Evolutionary conservation across 78 protist species (phyloP).

Genomic region (Mantamonas sphyraenae): DNA sequence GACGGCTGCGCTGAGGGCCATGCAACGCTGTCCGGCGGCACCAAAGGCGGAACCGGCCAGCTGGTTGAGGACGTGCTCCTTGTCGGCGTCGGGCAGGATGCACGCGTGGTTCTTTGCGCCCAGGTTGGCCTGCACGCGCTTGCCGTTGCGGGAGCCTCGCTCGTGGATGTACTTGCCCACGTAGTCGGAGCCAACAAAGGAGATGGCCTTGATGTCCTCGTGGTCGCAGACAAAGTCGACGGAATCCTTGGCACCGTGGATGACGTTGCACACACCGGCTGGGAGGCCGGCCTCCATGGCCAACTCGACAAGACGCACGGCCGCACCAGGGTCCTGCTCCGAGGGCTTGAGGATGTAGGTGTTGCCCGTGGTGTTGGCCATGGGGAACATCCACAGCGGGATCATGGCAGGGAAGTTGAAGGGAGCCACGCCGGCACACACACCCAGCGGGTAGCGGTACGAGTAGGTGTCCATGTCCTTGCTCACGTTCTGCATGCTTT

Average conservation of each 20-base stretch:
- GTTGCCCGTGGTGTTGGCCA: slow-evolving; percentile 90
- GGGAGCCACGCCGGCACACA: slow-evolving; percentile 90
- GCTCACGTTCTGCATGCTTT: slow-evolving; percentile 75
- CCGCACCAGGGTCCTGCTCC: slow-evolving; percentile 82
- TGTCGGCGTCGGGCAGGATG: slow-evolving; percentile 86
- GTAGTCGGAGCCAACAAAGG: slow-evolving; percentile 88
- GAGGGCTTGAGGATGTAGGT: slow-evolving; percentile 90
- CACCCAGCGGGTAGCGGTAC: slow-evolving; percentile 91
- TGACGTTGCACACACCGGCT: slow-evolving; percentile 64
- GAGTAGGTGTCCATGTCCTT: slow-evolving; percentile 84
- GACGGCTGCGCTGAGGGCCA: slow-evolving; percentile 91
- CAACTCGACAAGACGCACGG: slow-evolving; percentile 73
- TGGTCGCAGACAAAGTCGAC: slow-evolving; percentile 88
- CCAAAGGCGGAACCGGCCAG: slow-evolving; percentile 92
- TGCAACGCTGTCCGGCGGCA: slow-evolving; percentile 98
- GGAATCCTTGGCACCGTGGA: slow-evolving; percentile 57
- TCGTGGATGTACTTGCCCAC: slow-evolving; percentile 75
- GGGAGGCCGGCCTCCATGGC: slow-evolving; percentile 89
- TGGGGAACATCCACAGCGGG: slow-evolving; percentile 76
- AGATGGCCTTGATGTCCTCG: slow-evolving; percentile 83
- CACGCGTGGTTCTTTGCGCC: slow-evolving; percentile 97
- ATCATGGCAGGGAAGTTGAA: slow-evolving; percentile 35
- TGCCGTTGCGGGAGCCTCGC: slow-evolving; percentile 84
- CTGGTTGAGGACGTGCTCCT: slow-evolving; percentile 75
- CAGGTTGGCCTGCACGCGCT: slow-evolving; percentile 88